These are phyloP conservation scores for Penicillium sp. DNA, from an alignment of 2,329 filamentous ascomycete genomes.

Conservation along the genomic window DNA sequence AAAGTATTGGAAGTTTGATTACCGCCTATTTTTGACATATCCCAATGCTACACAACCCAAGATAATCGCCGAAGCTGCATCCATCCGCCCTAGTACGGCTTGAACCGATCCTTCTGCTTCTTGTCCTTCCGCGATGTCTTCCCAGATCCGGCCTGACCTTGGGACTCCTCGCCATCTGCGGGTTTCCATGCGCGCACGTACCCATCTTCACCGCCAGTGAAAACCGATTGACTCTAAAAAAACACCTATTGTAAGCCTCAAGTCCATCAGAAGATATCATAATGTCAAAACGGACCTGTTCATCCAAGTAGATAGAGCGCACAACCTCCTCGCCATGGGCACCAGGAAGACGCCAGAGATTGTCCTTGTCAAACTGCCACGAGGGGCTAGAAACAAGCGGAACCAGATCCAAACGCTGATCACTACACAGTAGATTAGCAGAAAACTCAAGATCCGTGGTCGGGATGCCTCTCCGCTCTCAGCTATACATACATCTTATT, in stretches of 20 bases:
- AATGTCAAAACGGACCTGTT: constrained; percentile 34
- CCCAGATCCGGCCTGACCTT: constrained; percentile 16
- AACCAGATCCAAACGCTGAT: constrained; percentile 44
- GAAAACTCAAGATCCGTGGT: background rate
- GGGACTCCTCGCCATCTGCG: constrained; percentile 15
- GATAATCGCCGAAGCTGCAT: constrained; percentile 1
- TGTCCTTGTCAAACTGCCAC: constrained; percentile 42
- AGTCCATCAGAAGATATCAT: too few relatives aligned
- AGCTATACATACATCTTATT: constrained; percentile 47
- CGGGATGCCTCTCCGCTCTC: background rate
- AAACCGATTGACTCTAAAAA: constrained; percentile 38
- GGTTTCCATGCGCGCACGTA: constrained; percentile 41
- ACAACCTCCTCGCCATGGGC: constrained; percentile 51
- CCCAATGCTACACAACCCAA: constrained; percentile 18
- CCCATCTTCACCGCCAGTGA: constrained; percentile 48
- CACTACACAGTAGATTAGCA: constrained; percentile 23
- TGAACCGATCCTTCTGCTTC: constrained; percentile 39
- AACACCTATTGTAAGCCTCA: background rate
- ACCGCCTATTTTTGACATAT: constrained; percentile 17
- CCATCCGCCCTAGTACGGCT: constrained; percentile 33
- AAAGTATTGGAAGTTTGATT: background rate
- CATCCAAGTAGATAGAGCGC: constrained; percentile 46
- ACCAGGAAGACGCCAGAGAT: constrained; percentile 43
- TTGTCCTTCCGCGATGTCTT: constrained; percentile 34
- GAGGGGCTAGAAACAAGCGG: constrained; percentile 35